Evolutionary conservation across 2,329 filamentous ascomycete species (phyloP).

Genomic region (Aureobasidium sp.): DNA sequence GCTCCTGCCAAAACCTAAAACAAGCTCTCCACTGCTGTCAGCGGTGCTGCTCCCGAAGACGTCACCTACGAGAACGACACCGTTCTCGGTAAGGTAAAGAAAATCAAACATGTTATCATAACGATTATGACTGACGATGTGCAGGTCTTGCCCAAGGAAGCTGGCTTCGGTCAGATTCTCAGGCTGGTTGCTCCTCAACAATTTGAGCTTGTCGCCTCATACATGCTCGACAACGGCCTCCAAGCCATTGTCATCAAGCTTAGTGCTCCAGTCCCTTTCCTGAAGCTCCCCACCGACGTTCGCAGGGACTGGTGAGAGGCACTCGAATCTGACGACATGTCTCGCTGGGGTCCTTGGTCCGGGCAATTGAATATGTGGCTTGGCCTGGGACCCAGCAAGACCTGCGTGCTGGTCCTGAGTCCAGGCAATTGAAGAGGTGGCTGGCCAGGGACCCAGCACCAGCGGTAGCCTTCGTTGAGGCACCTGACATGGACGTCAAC

Average conservation of each 20-base stretch:
- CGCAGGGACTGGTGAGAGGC: no score
- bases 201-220: slow-evolving; percentile 27
- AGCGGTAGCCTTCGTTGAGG: neutral
- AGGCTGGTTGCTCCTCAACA: slow-evolving; percentile 24
- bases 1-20: neutral
- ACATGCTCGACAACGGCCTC: slow-evolving; percentile 24
- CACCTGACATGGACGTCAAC: no score
- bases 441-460: neutral
- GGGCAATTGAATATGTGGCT: no score
- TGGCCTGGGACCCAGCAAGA: no score
- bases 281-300: slow-evolving; percentile 19
- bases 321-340: no score
- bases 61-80: slow-evolving; percentile 20
- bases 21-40: slow-evolving; percentile 14
- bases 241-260: slow-evolving; percentile 29
- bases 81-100: slow-evolving; percentile 15
- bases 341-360: no score
- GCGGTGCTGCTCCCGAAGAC: slow-evolving; percentile 18
- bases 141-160: slow-evolving; percentile 14
- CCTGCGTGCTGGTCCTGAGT: neutral
- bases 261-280: slow-evolving; percentile 26
- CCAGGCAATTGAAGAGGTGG: neutral
- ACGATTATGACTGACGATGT: neutral
- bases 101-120: neutral
- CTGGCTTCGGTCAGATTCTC: slow-evolving; percentile 22